A percentile compares a stretch with the other conserved stretches of the same genome.
These are phyloP conservation scores for Claviceps purpurea DNA, from an alignment of 2,329 filamentous ascomycete genomes.

Conservation along the genomic window DNA sequence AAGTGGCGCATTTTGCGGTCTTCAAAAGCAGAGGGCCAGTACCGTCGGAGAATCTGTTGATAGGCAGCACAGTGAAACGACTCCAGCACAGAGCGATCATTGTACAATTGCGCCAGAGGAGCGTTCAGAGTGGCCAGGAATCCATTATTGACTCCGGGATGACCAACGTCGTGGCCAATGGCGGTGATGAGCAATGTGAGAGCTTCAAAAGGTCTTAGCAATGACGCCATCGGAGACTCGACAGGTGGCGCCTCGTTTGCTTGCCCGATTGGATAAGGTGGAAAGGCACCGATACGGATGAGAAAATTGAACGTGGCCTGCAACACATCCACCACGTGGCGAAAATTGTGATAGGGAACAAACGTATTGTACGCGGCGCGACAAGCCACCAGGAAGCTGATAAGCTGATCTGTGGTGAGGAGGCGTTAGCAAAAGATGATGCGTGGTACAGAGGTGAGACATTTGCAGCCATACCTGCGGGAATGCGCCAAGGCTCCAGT, in stretches of 20 bases:
- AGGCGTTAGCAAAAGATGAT: constrained; percentile 24
- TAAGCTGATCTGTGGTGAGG: constrained; percentile 53
- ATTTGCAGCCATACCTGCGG: constrained; percentile 46
- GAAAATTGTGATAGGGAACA: constrained; percentile 96
- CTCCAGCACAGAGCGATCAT: constrained; percentile 90
- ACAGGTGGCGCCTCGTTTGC: constrained; percentile 16
- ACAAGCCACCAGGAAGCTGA: constrained; percentile 75
- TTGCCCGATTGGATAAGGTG: constrained; percentile 43
- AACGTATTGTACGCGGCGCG: constrained; percentile 92
- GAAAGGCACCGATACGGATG: constrained; percentile 62
- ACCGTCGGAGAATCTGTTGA: constrained; percentile 81
- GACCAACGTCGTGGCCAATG: constrained; percentile 96
- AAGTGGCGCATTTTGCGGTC: constrained; percentile 70
- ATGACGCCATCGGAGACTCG: constrained; percentile 54
- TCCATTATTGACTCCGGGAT: constrained; percentile 95
- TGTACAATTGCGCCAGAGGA: constrained; percentile 87
- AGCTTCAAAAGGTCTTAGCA: constrained; percentile 78
- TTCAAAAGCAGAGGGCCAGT: constrained; percentile 77
- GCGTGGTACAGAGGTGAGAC: not conserved
- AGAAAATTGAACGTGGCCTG: constrained; percentile 90
- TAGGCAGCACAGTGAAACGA: constrained; percentile 97
- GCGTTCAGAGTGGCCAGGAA: constrained; percentile 88
- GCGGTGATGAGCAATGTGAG: constrained; percentile 83
- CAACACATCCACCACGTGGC: constrained; percentile 90
- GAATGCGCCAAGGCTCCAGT: constrained; percentile 66